A percentile compares a stretch with the other conserved stretches of the same genome.
Conservation (phyloP, 306 rosid species). For the Vicia villosa region DNA sequence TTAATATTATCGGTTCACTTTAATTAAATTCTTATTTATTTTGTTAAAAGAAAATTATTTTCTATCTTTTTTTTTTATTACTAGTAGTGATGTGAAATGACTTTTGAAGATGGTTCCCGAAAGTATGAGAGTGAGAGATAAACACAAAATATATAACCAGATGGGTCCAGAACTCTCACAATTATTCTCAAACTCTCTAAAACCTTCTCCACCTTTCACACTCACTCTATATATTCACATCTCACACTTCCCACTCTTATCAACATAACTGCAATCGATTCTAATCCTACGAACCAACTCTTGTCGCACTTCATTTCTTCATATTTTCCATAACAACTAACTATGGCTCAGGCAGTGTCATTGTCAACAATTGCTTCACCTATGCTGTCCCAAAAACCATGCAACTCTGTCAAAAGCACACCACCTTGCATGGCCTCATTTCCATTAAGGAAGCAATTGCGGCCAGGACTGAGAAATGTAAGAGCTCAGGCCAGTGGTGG, state of each 20-base stretch:
- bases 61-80: too few species aligned
- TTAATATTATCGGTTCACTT: too few species aligned
- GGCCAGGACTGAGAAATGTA: conserved; percentile 33
- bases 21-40: too few species aligned
- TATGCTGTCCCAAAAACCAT: conserved; percentile 41
- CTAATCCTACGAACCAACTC: not conserved
- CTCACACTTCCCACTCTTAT: not conserved
- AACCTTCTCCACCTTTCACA: conserved; percentile 53
- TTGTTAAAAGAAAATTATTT: too few species aligned
- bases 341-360: conserved; percentile 64
- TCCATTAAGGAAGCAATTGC: conserved; percentile 26
- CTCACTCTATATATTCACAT: conserved; percentile 48
- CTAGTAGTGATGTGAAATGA: too few species aligned
- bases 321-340: not conserved
- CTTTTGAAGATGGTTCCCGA: conserved; percentile 53
- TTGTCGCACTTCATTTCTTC: not conserved
- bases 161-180: conserved; percentile 55
- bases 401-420: conserved; percentile 17
- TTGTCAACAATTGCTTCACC: conserved; percentile 42
- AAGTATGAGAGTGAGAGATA: conserved; percentile 30
- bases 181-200: conserved; percentile 46
- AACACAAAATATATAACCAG: not conserved
- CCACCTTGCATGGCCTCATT: conserved; percentile 44
- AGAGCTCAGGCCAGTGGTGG: conserved; percentile 52
- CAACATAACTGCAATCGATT: not conserved